These are phyloP conservation scores for Pichia kudriavzevii DNA, from an alignment of 1,139 yeast genomes.

Conservation along the genomic window DNA sequence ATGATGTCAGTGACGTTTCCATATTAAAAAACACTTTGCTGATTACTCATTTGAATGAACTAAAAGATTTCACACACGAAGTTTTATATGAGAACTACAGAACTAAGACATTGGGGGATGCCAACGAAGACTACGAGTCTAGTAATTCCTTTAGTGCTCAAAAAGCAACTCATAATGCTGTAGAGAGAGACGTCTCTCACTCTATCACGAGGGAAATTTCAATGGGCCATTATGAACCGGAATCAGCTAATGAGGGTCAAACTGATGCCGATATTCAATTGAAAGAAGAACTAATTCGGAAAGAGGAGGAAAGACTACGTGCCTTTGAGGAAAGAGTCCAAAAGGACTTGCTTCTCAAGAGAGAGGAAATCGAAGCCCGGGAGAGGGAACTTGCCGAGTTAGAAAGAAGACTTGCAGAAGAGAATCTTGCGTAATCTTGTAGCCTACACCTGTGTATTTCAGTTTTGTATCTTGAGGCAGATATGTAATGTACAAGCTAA, in stretches of 20 bases:
- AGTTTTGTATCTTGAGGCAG: too few species aligned
- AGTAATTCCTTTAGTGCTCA: conserved; percentile 2
- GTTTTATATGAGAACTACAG: conserved; percentile 87
- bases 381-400: conserved; percentile 67
- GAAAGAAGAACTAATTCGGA: conserved; percentile 73
- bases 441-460: too few species aligned
- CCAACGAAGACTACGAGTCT: conserved; percentile 3
- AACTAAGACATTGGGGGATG: conserved; percentile 47
- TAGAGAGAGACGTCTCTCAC: conserved; percentile 5
- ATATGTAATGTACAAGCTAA: too few species aligned
- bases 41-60: conserved; percentile 89
- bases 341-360: conserved; percentile 75
- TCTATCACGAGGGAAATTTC: conserved; percentile 6
- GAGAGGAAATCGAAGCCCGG: conserved; percentile 77
- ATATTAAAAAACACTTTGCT: conserved; percentile 73
- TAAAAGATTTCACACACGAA: conserved; percentile 90
- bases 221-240: background rate
- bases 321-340: conserved; percentile 85
- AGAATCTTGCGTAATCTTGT: conserved; percentile 15
- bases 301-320: conserved; percentile 71
- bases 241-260: background rate
- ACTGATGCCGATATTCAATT: conserved; percentile 29
- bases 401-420: conserved; percentile 26
- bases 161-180: background rate
- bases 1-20: conserved; percentile 77